These are phyloP conservation scores for Agrocybe pediades DNA, from an alignment of 768 basidiomycete genomes.

Conservation along the genomic window DNA sequence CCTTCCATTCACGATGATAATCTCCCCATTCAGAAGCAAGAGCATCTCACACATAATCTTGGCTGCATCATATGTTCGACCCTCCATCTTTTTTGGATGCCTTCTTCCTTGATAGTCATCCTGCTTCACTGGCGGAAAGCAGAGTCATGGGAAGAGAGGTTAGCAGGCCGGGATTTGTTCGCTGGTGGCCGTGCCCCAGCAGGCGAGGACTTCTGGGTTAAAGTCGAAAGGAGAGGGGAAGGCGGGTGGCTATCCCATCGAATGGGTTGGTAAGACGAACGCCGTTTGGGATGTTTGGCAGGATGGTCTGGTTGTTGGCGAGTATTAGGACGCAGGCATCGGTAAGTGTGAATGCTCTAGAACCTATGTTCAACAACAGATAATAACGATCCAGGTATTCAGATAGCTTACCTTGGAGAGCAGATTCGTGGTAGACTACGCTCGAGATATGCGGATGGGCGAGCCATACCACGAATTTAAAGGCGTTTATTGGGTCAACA, in stretches of 20 bases:
- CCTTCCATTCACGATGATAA: slow-evolving; percentile 48
- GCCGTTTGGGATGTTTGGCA: slow-evolving; percentile 46
- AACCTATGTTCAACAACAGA: too few relatives aligned
- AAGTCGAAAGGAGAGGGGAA: slow-evolving; percentile 40
- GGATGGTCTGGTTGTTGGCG: slow-evolving; percentile 40
- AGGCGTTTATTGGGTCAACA: slow-evolving; percentile 49
- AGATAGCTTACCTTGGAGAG: slow-evolving; percentile 25
- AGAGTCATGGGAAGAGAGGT: too few relatives aligned
- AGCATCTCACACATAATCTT: slow-evolving; percentile 41
- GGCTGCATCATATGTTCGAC: slow-evolving; percentile 45
- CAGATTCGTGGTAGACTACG: slow-evolving; percentile 25
- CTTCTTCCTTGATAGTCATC: slow-evolving; percentile 40
- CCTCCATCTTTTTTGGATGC: slow-evolving; percentile 42
- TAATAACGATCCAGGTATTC: too few relatives aligned
- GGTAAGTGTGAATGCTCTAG: slow-evolving; percentile 18
- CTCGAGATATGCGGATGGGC: slow-evolving; percentile 24
- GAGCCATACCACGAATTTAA: slow-evolving; percentile 37
- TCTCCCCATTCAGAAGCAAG: slow-evolving; percentile 43
- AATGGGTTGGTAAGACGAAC: slow-evolving; percentile 44
- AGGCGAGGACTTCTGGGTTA: slow-evolving; percentile 47
- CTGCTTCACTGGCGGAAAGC: slow-evolving; percentile 41
- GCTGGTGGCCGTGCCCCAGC: slow-evolving; percentile 41
- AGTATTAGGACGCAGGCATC: slow-evolving; percentile 39
- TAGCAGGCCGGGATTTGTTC: slow-evolving; percentile 25
- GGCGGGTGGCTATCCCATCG: slow-evolving; percentile 37